phyloP scores from a whole-genome alignment of 345 rosid genomes.

The Boechera divaricarpa region DNA sequence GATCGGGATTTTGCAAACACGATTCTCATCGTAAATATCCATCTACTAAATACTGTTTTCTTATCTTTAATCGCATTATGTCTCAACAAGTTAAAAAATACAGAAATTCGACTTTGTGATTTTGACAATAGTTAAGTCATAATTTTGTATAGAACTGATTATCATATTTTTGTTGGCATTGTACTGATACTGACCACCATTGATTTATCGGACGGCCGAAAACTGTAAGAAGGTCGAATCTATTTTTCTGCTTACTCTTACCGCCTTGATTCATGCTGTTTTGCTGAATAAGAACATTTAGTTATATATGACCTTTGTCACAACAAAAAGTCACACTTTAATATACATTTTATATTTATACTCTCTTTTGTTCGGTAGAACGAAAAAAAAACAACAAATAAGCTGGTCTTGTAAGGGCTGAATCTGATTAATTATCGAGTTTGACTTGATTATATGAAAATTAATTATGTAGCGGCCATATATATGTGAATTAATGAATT shows the following conservation, averaged over 20 bases:
- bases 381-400: constrained; percentile 10
- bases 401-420: constrained; percentile 23
- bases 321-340: constrained; percentile 26
- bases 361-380: constrained; percentile 25
- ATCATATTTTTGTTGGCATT: no score
- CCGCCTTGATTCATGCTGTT: constrained; percentile 25
- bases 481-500: constrained; percentile 9
- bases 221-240: background rate
- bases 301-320: constrained; percentile 23
- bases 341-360: background rate
- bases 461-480: constrained; percentile 22
- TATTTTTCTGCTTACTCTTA: constrained; percentile 4
- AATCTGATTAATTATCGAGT: constrained; percentile 28
- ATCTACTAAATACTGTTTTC: no score
- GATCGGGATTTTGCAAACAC: no score
- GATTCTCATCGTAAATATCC: no score
- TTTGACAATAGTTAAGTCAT: no score
- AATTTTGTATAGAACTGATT: no score
- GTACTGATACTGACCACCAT: background rate
- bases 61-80: no score
- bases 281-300: constrained; percentile 21
- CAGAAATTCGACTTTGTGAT: no score
- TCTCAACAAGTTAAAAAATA: no score
- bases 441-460: constrained; percentile 37
- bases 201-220: constrained; percentile 2